Base-by-base conservation (phyloP, 202 grass and related monocot genomes). In the Saccharum hybrid region DNA sequence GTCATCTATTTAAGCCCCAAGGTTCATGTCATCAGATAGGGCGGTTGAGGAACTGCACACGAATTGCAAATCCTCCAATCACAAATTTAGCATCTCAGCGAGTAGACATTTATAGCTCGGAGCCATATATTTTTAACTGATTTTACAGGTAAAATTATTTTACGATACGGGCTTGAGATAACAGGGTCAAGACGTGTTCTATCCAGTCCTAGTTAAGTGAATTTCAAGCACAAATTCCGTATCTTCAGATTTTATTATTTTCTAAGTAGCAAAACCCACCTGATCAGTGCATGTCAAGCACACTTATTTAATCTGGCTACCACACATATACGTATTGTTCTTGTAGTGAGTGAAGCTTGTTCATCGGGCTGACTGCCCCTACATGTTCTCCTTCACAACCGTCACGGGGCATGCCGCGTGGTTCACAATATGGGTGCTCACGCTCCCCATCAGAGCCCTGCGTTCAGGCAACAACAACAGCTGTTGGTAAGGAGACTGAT, bases 371-470 rank as follows among this genome's bases (percentile, higher is more conserved):
- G 43, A 33, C 42, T 51, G 43, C 13, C 23, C 43, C 65, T 83
- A 85, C 19, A 38, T 72, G 40, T 83, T 71, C 31, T 88, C 82
- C 73, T 97, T 97, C 51, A 94, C 91, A 22, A 97, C 91, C 6
- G 89, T 94, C 18, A 94, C 94, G 1, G 91, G 94, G 91, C 94
- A 94, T 4, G 82, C 62, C 9, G 84, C 86, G 10, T 90, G 37
- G 77, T 85, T 89, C 62, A 97, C 91, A 19, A 90, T 64, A 38
- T 90, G 88, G 56, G 76, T 85, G 80, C 94, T 97, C 14, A 97
- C 91, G 30, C 94, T 94, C 54, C 94, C 94, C 83, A 97, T 71
- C 76, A 97, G 81, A 19, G 84, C 94, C 91, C 94, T 97, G 81
- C 19, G 41, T 34, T 40, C 19, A 80, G 43, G 64, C 45, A 68